These are phyloP conservation scores for Penicillium paneum DNA, from an alignment of 2,329 filamentous ascomycete species.

Conservation along the genomic window DNA sequence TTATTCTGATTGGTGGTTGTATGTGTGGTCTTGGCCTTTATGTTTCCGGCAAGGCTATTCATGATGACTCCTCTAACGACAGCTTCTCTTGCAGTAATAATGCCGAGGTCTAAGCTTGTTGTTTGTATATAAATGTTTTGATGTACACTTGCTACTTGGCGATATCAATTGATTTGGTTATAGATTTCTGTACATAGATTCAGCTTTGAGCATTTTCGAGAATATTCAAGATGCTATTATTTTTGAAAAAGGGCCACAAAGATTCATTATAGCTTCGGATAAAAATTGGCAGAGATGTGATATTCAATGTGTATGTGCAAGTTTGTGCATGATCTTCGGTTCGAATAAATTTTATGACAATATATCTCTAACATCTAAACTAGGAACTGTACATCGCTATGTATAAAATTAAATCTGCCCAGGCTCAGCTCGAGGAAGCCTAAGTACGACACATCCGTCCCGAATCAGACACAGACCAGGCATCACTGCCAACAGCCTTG, in stretches of 20 bases:
- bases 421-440: neutral
- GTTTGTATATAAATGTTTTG: neutral
- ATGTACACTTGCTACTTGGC: neutral
- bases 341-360: no score
- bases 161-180: neutral
- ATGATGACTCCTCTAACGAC: conserved; percentile 28
- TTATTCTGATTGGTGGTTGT: conserved; percentile 37
- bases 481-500: conserved; percentile 41
- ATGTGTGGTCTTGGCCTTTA: conserved; percentile 29
- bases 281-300: neutral
- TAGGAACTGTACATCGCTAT: neutral
- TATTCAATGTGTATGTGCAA: neutral
- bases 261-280: neutral
- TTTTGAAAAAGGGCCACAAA: no score
- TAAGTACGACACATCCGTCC: conserved; percentile 30
- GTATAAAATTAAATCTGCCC: neutral
- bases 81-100: conserved; percentile 43
- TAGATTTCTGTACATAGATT: neutral
- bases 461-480: conserved; percentile 29
- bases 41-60: conserved; percentile 25
- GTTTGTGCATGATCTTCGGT: no score
- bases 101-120: conserved; percentile 11
- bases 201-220: neutral
- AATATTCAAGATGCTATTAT: neutral
- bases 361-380: neutral